These are phyloP conservation scores for Atkinsonella hypoxylon DNA, from an alignment of 2,329 filamentous ascomycete genomes.

Conservation along the genomic window DNA sequence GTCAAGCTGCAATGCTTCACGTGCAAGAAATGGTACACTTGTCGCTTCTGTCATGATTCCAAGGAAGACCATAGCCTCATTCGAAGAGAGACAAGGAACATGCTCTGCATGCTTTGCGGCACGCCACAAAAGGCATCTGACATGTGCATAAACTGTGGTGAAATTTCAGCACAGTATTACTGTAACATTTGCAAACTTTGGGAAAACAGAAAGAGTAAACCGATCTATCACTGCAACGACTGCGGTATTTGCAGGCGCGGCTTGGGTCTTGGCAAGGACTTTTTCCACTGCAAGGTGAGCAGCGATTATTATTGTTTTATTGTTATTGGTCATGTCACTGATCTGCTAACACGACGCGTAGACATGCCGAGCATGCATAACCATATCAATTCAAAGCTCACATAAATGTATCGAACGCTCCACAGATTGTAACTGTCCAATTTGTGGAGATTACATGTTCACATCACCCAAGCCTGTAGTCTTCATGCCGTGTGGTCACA, in stretches of 20 bases:
- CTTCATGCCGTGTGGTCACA: conserved; percentile 92
- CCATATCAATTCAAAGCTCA: conserved; percentile 69
- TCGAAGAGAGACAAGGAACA: conserved; percentile 76
- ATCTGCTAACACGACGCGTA: conserved; percentile 19
- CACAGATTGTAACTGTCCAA: conserved; percentile 91
- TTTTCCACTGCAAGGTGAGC: conserved; percentile 89
- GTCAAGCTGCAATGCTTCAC: conserved; percentile 90
- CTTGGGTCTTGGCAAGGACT: conserved; percentile 87
- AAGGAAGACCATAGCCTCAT: conserved; percentile 68
- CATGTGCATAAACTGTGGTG: conserved; percentile 64
- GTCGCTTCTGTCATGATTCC: conserved; percentile 85
- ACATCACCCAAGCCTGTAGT: conserved; percentile 80
- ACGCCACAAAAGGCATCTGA: conserved; percentile 75
- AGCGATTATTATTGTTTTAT: not conserved
- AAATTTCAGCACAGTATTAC: conserved; percentile 76
- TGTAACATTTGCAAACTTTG: conserved; percentile 92
- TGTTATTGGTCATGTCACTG: not conserved
- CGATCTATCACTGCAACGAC: conserved; percentile 91
- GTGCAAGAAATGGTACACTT: conserved; percentile 88
- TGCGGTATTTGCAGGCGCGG: conserved; percentile 93
- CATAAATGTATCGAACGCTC: conserved; percentile 93
- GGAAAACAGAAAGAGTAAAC: conserved; percentile 85
- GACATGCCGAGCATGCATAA: conserved; percentile 90
- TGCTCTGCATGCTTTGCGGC: conserved; percentile 94
- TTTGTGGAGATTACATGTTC: conserved; percentile 95